Base-by-base conservation (phyloP, 805 yeast species). In the Starmerella potacharoeniae region DNA sequence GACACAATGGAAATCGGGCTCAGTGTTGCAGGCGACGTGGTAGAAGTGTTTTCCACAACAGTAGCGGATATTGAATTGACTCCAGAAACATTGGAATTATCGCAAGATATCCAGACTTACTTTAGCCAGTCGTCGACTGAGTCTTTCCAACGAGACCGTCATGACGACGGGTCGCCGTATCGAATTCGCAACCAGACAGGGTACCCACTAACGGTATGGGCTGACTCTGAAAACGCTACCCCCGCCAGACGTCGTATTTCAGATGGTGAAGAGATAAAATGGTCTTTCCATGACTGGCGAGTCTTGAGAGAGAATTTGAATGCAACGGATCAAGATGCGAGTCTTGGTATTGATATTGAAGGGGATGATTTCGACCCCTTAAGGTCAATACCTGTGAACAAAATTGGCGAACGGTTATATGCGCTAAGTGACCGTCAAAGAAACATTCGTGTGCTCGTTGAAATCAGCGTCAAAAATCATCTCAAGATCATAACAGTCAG, bases 281-380 rank as follows among this genome's bases (percentile, higher is more conserved):
- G 97, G 97, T 82, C 89, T 42, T 95, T 95, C 72, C 95, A 90
- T 64, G 96, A 91, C 65, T 93, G 97, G 97, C 76, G 86, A 58
- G 76, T 76, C 34, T 78, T 89, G 29, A 82, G 98, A 68, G 96
- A 91, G 64, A 80, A 81, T 54, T 71, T 90, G 54, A 82, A 79
- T 58, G 78, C 84, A 4, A 84, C 84, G 54, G 79, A 76, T 43
- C 78, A 77, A 17, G 74, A 73, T n/a, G 82, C 81, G 47, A 71
- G 75, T 4, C 69, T 91, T 34, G 88, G 85, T 0, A 74, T 90
- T 16, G 61, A 63, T 13, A 58, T 90, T 29, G 45, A 77, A 2
- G 81, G 74, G 41, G 75, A 86, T 0, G 71, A 71, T 0, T 90
- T 83, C 65, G 76, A 76, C 6, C 73, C 75, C 1, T 65, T 84